Evolutionary conservation across 2,329 filamentous ascomycete species (phyloP), one percentile per base, ranked within the genome.

Genomic region (Nectriaceae sp.): DNA sequence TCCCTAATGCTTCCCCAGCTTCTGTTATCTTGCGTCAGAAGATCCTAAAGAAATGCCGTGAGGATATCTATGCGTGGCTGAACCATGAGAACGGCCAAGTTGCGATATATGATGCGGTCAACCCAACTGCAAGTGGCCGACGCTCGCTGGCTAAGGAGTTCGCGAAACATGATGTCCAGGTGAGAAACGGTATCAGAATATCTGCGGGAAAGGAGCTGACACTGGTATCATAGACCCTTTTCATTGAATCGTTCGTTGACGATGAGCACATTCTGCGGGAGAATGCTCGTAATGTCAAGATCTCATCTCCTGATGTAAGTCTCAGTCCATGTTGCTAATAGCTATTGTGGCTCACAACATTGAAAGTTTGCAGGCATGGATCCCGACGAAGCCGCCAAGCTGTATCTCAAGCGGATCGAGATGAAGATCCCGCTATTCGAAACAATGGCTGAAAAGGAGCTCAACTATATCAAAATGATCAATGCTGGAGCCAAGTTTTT

Each of bases 381-480:
- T 35, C 87, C 92, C 11, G 88, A 96, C 55, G 92, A 96, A 65
- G 94, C 94, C 3, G 92, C 96, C 22, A 87, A 89, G 63, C 84
- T 97, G 61, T 99, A 99, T 64, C 81, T 99, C 33, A 83, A 85
- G 54, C 86, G 94, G 42, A 97, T 99, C 65, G 86, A 90, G 54
- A 87, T 89, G 60, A 90, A 94, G 59, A 99, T 99, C 50, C 94
- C 94, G 18, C 87, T 93, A 50, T 99, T 96, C 61, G 92, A 99
- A 73, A 96, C 90, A 1, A 97, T 99, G 91, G 82, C 92, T 62
- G 94, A 99, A 69, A 79, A 81, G 22, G 92, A 97, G 57, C 79
- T 99, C 54, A 96, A 97, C 68, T 99, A 93, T 73, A 93, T 99
- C 74, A 97, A 96, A 75, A 97, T 99, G 93, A 96, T 97, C 67